Evolutionary conservation across 805 yeast genomes (phyloP).

Genomic region (Nakazawaea peltata): DNA sequence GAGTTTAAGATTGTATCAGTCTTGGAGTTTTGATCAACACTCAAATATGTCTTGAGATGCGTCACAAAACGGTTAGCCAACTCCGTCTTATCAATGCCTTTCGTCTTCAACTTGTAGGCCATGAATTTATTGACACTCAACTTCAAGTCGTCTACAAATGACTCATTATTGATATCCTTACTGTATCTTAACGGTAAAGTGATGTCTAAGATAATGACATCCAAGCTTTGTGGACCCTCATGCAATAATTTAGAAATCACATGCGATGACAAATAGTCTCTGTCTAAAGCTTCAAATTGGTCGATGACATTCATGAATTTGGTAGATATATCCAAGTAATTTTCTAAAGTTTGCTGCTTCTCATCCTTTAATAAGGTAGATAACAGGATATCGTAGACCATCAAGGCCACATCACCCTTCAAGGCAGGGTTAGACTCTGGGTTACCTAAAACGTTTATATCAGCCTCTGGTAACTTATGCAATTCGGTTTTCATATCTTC

Average conservation of each 20-base stretch:
- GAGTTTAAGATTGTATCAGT: conserved; percentile 20
- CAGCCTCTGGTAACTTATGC: conserved; percentile 77
- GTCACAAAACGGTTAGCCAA: conserved; percentile 25
- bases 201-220: conserved; percentile 41
- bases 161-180: conserved; percentile 25
- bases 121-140: conserved; percentile 62
- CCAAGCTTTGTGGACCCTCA: conserved; percentile 31
- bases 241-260: conserved; percentile 45
- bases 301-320: conserved; percentile 54
- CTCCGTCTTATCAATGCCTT: conserved; percentile 24
- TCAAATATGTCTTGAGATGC: conserved; percentile 20
- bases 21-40: conserved; percentile 19
- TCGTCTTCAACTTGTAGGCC: conserved; percentile 41
- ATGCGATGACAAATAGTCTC: conserved; percentile 59
- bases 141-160: conserved; percentile 55
- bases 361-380: conserved; percentile 31
- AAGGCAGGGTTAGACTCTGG: conserved; percentile 79
- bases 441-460: conserved; percentile 75
- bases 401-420: conserved; percentile 63
- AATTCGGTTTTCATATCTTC: conserved; percentile 56
- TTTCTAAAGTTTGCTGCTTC: conserved; percentile 21
- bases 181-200: conserved; percentile 59
- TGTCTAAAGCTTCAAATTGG: conserved; percentile 59
- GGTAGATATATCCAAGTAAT: conserved; percentile 29
- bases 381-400: conserved; percentile 63